Evolutionary conservation across 257 asterid genomes (phyloP).

Genomic region (Solanum ossicruentum): DNA sequence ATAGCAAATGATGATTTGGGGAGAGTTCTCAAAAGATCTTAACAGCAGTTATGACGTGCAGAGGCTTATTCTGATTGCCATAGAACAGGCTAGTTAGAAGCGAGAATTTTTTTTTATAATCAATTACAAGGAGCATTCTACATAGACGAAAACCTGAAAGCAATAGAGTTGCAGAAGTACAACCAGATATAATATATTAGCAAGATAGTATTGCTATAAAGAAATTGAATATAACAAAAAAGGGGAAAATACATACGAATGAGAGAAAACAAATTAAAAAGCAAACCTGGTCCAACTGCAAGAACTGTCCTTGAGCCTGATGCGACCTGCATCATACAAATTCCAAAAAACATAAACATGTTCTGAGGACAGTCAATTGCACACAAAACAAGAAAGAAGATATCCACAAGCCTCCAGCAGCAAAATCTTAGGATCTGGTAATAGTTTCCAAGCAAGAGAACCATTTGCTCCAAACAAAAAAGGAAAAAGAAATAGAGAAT

Average conservation of each 20-base stretch:
- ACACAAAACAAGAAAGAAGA: neutral
- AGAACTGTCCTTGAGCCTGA: conserved; percentile 96
- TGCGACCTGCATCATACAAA: conserved; percentile 38
- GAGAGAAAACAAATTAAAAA: neutral
- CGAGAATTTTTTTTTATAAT: too few relatives aligned
- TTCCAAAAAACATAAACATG: neutral
- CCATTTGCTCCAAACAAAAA: neutral
- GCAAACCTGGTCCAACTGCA: conserved; percentile 91
- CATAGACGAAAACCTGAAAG: neutral
- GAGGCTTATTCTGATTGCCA: neutral
- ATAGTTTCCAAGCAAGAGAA: neutral
- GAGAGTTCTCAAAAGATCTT: neutral
- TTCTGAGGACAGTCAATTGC: neutral
- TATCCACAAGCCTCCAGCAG: neutral
- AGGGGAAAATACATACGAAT: neutral
- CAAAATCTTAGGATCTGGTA: neutral
- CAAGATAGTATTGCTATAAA: neutral
- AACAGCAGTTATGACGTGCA: neutral
- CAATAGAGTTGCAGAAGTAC: neutral
- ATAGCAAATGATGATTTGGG: neutral
- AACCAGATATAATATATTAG: neutral
- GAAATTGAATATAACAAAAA: neutral
- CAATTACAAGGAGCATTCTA: neutral
- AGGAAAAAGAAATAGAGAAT: neutral
- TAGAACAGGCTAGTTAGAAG: neutral